phyloP scores from a whole-genome alignment of 129 eudicot genomes.

The Heracleum sosnowskyi region DNA sequence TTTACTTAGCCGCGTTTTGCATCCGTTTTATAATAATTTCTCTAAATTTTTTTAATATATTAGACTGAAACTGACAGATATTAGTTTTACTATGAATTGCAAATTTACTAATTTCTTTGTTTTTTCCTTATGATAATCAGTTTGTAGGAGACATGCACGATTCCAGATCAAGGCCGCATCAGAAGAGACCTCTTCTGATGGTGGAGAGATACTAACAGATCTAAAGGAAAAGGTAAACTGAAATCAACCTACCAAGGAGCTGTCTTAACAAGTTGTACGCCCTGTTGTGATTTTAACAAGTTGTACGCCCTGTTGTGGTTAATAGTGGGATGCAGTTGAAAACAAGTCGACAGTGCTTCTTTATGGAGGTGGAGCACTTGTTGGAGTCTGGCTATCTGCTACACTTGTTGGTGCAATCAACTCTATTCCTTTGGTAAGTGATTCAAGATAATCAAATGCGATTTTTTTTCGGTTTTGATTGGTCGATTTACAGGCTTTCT shows the following conservation, averaged over 20 bases:
- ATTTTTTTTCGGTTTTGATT: background rate
- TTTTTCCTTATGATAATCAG: slow-evolving; percentile 25
- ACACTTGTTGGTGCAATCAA: slow-evolving; percentile 82
- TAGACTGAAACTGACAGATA: background rate
- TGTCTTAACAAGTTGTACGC: background rate
- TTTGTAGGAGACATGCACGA: slow-evolving; percentile 39
- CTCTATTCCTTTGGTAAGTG: slow-evolving; percentile 90
- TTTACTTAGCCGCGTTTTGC: too few relatives aligned
- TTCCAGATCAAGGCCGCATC: slow-evolving; percentile 65
- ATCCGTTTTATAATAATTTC: too few relatives aligned
- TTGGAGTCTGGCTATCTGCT: slow-evolving; percentile 84
- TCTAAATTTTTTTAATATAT: too few relatives aligned
- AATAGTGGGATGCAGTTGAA: slow-evolving; percentile 94
- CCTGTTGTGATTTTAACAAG: slow-evolving; percentile 4
- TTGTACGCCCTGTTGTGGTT: slow-evolving; percentile 8
- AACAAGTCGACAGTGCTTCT: slow-evolving; percentile 82
- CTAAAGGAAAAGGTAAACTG: slow-evolving; percentile 72
- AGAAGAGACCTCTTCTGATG: slow-evolving; percentile 62
- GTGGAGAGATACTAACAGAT: slow-evolving; percentile 64
- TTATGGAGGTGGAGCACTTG: slow-evolving; percentile 93
- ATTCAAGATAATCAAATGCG: background rate
- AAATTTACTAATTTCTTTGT: background rate
- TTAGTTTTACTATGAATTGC: background rate
- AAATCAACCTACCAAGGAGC: background rate
- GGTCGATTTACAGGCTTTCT: background rate